Evolutionary conservation across 2,329 filamentous ascomycete species (phyloP).

Genomic region (Mycocentrospora acerina): DNA sequence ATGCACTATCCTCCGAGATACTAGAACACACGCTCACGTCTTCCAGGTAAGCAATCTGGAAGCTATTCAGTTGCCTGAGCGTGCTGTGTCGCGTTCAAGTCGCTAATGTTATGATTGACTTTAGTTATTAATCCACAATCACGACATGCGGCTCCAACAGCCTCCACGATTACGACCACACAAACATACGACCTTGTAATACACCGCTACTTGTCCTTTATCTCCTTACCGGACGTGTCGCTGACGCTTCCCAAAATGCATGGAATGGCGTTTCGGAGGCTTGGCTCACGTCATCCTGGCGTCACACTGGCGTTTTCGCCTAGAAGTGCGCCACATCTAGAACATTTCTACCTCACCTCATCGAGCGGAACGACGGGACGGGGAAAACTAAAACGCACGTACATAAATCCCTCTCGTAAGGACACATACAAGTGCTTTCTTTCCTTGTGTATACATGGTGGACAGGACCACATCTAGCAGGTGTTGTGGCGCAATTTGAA

Average conservation of each 20-base stretch:
- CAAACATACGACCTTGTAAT: conserved; percentile 31
- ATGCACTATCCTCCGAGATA: conserved; percentile 25
- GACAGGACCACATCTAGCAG: conserved; percentile 17
- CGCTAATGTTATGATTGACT: conserved; percentile 9
- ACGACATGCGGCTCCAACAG: conserved; percentile 8
- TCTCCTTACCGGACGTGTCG: conserved; percentile 21
- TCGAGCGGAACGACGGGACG: conserved; percentile 11
- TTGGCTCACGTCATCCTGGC: conserved; percentile 32
- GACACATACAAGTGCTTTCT: conserved; percentile 10
- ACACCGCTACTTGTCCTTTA: conserved; percentile 23
- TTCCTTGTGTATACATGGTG: conserved; percentile 28
- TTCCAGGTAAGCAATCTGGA: conserved; percentile 30
- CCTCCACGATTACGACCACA: conserved; percentile 11
- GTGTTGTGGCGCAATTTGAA: conserved; percentile 19
- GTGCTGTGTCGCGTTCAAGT: conserved; percentile 5
- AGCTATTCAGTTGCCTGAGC: conserved; percentile 17
- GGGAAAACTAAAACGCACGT: conserved; percentile 9
- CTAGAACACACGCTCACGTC: conserved; percentile 31
- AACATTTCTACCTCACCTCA: conserved; percentile 16
- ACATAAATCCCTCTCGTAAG: conserved; percentile 18
- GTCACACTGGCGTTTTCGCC: conserved; percentile 1
- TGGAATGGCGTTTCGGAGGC: conserved; percentile 25
- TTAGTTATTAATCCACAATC: background rate
- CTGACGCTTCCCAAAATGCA: conserved; percentile 25
- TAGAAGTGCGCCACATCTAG: conserved; percentile 9